Percentiles rank a stretch among this genome's conserved stretches.
Conservation (phyloP, 306 rosid genomes). For the Pyrus communis region DNA sequence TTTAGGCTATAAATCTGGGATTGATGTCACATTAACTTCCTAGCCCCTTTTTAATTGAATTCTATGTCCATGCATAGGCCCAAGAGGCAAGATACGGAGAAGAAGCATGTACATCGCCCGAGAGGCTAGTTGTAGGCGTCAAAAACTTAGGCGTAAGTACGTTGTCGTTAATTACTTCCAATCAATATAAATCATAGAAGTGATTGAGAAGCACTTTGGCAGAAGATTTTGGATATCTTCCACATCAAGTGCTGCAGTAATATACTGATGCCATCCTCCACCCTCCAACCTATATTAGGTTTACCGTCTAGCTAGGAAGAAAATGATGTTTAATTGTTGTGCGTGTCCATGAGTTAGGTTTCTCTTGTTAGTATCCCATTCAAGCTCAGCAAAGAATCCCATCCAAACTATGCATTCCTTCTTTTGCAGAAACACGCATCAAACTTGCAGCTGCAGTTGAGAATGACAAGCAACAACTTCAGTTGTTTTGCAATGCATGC, state of each 20-base stretch:
- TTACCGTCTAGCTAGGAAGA: slow-evolving; percentile 5
- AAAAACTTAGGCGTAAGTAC: slow-evolving; percentile 29
- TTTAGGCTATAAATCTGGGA: slow-evolving; percentile 4
- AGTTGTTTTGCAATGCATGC: slow-evolving; percentile 89
- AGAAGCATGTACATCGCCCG: background rate
- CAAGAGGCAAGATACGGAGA: slow-evolving; percentile 8
- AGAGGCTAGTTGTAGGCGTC: slow-evolving; percentile 17
- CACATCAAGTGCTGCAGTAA: background rate
- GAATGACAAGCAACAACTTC: slow-evolving; percentile 68
- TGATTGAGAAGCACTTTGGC: background rate
- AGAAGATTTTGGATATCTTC: background rate
- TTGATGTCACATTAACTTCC: slow-evolving; percentile 9
- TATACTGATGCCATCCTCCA: slow-evolving; percentile 13
- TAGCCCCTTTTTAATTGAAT: slow-evolving; percentile 20
- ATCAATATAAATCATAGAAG: background rate
- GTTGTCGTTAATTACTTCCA: background rate
- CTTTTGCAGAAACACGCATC: slow-evolving; percentile 56
- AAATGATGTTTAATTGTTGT: slow-evolving; percentile 1
- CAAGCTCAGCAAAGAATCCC: background rate
- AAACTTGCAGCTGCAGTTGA: slow-evolving; percentile 84
- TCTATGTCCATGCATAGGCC: slow-evolving; percentile 28
- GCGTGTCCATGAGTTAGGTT: background rate
- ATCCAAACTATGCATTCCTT: background rate
- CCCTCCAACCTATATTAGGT: slow-evolving; percentile 7
- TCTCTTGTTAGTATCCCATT: slow-evolving; percentile 2